A percentile compares a stretch with the other conserved stretches of the same genome.
Evolutionary conservation across 2,329 filamentous ascomycete genomes (phyloP).

Genomic region (Immersiporthe knoxdaviesiana): DNA sequence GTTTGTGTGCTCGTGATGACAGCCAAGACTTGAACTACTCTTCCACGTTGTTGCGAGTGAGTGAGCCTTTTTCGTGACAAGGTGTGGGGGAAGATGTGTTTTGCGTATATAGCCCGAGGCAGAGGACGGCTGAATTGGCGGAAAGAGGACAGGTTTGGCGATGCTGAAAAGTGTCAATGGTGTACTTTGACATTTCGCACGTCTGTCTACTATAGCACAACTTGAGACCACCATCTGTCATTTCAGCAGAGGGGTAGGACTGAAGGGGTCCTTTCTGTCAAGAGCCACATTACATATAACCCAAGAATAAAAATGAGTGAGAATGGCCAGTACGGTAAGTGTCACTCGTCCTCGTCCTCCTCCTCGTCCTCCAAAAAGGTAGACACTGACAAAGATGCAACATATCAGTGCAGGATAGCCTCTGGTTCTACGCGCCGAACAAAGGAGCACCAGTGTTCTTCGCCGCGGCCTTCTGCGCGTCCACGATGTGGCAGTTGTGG

Average conservation of each 20-base stretch:
- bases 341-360: background rate
- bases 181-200: background rate
- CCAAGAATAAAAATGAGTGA: conserved; percentile 21
- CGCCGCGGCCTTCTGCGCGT: conserved; percentile 44
- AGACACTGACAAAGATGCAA: background rate
- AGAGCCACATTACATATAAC: background rate
- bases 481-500: conserved; percentile 45
- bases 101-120: background rate
- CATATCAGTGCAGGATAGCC: conserved; percentile 45
- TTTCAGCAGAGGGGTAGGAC: background rate
- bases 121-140: background rate
- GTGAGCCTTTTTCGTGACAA: background rate
- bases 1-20: background rate
- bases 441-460: conserved; percentile 54
- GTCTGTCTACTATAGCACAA: no score
- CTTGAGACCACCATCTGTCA: background rate
- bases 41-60: background rate
- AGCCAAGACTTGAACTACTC: background rate
- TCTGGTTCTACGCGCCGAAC: conserved; percentile 53
- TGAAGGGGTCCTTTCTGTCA: background rate
- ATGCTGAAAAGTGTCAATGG: background rate
- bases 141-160: no score
- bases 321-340: conserved; percentile 17
- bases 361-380: background rate
- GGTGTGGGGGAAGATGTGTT: background rate